These are phyloP conservation scores for Pistacia atlantica DNA, from an alignment of 345 rosid genomes.

Conservation along the genomic window DNA sequence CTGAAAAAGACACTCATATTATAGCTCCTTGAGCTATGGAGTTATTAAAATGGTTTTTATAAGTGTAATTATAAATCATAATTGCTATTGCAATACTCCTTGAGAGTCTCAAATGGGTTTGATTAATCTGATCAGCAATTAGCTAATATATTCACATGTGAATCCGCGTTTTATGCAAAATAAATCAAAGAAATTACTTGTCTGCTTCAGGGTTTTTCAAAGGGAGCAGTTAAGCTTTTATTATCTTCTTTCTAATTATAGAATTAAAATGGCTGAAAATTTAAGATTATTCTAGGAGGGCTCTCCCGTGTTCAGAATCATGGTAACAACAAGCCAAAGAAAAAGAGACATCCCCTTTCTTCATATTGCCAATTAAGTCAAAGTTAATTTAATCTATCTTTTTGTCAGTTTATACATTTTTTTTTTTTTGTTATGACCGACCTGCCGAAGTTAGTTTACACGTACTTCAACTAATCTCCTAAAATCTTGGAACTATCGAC, in stretches of 20 bases:
- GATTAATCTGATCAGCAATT: neutral
- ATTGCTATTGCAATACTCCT: neutral
- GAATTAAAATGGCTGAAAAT: conserved; percentile 16
- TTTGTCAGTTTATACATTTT: conserved; percentile 24
- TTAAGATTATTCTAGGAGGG: neutral
- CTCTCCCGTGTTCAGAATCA: conserved; percentile 21
- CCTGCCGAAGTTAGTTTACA: too few relatives aligned
- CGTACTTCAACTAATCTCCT: too few relatives aligned
- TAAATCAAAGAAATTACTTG: conserved; percentile 34
- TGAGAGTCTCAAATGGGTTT: conserved; percentile 17
- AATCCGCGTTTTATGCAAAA: conserved; percentile 55
- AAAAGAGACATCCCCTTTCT: conserved; percentile 12
- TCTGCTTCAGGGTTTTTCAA: conserved; percentile 60
- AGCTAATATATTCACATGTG: conserved; percentile 42
- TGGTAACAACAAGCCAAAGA: conserved; percentile 27
- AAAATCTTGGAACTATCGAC: too few relatives aligned
- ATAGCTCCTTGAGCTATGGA: conserved; percentile 15
- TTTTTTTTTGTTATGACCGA: too few relatives aligned
- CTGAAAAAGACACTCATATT: conserved; percentile 14
- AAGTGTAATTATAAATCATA: conserved; percentile 2
- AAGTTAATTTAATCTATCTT: conserved; percentile 24
- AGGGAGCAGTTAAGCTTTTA: conserved; percentile 50
- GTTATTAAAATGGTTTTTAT: neutral
- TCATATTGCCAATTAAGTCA: conserved; percentile 33
- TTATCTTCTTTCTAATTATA: conserved; percentile 26